Percentiles rank a stretch among this genome's conserved stretches.
These are phyloP conservation scores for Tympanopsis confertula DNA, from an alignment of 2,329 filamentous ascomycete genomes.

Conservation along the genomic window DNA sequence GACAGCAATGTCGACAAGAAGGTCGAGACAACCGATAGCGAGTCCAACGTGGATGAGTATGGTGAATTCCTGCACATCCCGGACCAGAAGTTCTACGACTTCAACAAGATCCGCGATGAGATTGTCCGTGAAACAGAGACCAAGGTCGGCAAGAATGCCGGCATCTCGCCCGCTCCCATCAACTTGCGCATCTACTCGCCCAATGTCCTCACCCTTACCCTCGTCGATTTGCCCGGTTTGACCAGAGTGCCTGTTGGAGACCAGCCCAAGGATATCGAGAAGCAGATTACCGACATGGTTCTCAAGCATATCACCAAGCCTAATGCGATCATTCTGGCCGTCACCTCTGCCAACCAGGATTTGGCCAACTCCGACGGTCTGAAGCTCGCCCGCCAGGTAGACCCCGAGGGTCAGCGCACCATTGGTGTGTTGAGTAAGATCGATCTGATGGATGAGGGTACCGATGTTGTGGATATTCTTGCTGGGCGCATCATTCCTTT, in stretches of 20 bases:
- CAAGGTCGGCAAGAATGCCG: slow-evolving; percentile 91
- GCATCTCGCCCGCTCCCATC: slow-evolving; percentile 93
- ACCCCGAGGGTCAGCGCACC: slow-evolving; percentile 91
- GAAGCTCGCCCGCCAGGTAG: slow-evolving; percentile 91
- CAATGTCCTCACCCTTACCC: slow-evolving; percentile 89
- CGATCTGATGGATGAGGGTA: slow-evolving; percentile 96
- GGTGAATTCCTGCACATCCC: slow-evolving; percentile 97
- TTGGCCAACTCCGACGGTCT: slow-evolving; percentile 96
- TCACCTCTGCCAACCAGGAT: slow-evolving; percentile 94
- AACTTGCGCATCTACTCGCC: slow-evolving; percentile 97
- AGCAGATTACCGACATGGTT: slow-evolving; percentile 95
- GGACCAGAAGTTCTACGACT: slow-evolving; percentile 94
- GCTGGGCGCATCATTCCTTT: slow-evolving; percentile 94
- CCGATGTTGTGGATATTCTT: slow-evolving; percentile 95
- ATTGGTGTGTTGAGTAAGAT: slow-evolving; percentile 98
- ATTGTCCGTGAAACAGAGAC: slow-evolving; percentile 92
- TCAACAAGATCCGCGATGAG: slow-evolving; percentile 96
- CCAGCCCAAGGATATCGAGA: slow-evolving; percentile 91
- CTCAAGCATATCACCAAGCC: slow-evolving; percentile 97
- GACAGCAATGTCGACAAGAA: slow-evolving; percentile 58
- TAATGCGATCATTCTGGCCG: slow-evolving; percentile 93
- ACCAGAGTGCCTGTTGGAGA: slow-evolving; percentile 96
- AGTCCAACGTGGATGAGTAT: slow-evolving; percentile 91
- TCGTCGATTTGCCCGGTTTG: slow-evolving; percentile 90
- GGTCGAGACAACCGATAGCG: slow-evolving; percentile 62